Base-by-base conservation (phyloP, 768 basidiomycete genomes). In the Sporobolomyces pararoseus region DNA sequence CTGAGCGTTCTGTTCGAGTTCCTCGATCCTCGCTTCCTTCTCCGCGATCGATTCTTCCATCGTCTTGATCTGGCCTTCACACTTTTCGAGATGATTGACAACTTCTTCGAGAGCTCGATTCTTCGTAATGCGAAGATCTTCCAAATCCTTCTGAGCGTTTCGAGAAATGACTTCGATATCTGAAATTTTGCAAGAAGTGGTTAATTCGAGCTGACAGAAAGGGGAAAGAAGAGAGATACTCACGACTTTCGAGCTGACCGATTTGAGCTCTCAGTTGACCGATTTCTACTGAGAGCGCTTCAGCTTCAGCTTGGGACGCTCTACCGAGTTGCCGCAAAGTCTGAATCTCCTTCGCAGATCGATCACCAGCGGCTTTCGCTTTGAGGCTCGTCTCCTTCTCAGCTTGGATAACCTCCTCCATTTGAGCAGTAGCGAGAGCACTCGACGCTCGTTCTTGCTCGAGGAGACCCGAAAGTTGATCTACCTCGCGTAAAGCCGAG, bases 291-390 rank as follows among this genome's bases (percentile, higher is more conserved):
- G 63, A 29, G 3, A 73, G 35, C 7, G 60, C 39, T 23, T 62
- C 64, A 0, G 63, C 67, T 55, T 73, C 71, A 29, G 21, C 59
- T 32, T 57, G 52, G 29, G 71, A 50, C 3, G 59, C 47, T 68
- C 58, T 50, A 25, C 54, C 60, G 29, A 73, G 64, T 21, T 50
- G 60, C 2, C 66, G 44, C 17, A 73, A 54, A 0, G 67, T 73
- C 60, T 73, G 66, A n/a, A 65, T 68, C 71, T 73, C 71, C 53
- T 39, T 47, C 13, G 42, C 23, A 4, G 71, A 21, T 3, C 55
- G 39, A 6, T 73, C 67, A 0, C n/a, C 59, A 17, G 69, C 53
- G 21, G 63, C 23, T 53, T 57, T 14, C 9, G 62, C 67, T 55
- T 68, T 68, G 1, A 31, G 35, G 17, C 19, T 29, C 58, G 58